Evolutionary conservation across 1,284 basidiomycete genomes (phyloP).

Genomic region (Ustilago bromivora): DNA sequence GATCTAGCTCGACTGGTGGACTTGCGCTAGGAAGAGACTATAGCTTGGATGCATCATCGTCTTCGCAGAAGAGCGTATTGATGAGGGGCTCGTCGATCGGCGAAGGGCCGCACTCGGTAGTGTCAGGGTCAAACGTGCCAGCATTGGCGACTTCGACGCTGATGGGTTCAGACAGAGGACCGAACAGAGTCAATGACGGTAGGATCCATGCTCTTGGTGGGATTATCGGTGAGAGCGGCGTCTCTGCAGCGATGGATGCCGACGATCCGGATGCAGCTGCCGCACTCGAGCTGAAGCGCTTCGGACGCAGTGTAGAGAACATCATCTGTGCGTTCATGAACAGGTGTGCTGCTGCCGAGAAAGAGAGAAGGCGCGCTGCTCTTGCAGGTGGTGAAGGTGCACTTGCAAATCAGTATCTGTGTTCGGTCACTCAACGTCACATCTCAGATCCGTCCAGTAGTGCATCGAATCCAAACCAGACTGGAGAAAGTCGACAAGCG

Average conservation of each 20-base stretch:
- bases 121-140: conserved; percentile 2
- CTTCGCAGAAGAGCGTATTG: conserved; percentile 6
- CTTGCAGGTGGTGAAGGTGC: neutral
- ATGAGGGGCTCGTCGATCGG: conserved; percentile 13
- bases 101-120: conserved; percentile 10
- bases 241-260: conserved; percentile 50
- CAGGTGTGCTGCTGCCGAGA: conserved; percentile 35
- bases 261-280: conserved; percentile 59
- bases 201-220: conserved; percentile 49
- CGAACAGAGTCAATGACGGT: conserved; percentile 56
- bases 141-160: conserved; percentile 20
- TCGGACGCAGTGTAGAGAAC: conserved; percentile 60
- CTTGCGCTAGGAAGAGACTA: conserved; percentile 14
- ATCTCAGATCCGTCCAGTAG: conserved; percentile 2
- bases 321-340: conserved; percentile 67
- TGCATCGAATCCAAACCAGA: neutral
- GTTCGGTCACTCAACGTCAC: neutral
- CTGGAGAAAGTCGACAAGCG: neutral
- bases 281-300: conserved; percentile 59
- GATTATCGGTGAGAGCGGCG: conserved; percentile 54
- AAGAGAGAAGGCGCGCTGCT: conserved; percentile 10
- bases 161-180: conserved; percentile 35
- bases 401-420: neutral
- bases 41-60: conserved; percentile 8
- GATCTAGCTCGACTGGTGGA: neutral